Base-by-base conservation (phyloP, 805 yeast genomes). In the Saccharomyces kudriavzevii region DNA sequence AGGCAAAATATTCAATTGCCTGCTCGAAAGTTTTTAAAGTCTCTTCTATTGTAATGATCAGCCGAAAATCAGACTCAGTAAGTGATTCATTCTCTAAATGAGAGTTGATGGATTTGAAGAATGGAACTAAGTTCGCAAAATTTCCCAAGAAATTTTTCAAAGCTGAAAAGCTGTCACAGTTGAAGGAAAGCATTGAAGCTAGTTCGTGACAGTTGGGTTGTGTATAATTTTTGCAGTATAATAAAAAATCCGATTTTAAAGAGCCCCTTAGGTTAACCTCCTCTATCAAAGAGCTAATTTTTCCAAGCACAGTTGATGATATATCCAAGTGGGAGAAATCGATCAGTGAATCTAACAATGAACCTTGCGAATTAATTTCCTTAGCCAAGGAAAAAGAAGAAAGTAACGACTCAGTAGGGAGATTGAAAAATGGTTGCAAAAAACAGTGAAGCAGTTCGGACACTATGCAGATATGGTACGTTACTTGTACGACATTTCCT, bases 211-310 rank as follows among this genome's bases (percentile, higher is more conserved):
- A 35, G 22, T 17, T 35, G 17, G 43, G 22, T 20, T 35, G 43
- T 1, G 43, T 35, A 6, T 35, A 35, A 3, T 17, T 20, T 8
- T 35, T 17, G 13, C 43, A 35, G 43, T 35, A 35, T 17, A 35
- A 17, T 17, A 35, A 4, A 13, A 35, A 35, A 35, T 35, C 43
- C 11, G 43, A 35, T 17, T 5, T 35, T 35, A 35, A 11, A 11
- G 43, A 35, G 43, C 17, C 43, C 4, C 17, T 35, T 10, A 31
- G 13, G 2, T 22, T 31, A 17, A 60, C 28, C 40, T 58, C 61
- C 22, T 52, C 47, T n/a, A 53, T 51, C 29, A 54, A 58, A n/a
- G 54, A 43, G 22, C 54, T 55, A 2, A 60, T 60, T 43, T 55
- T 58, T 3, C 54, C 56, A 47, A 58, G 57, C 4, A 60, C 48